Evolutionary conservation across 805 yeast species (phyloP).

Genomic region (Ogataea salicorniae): DNA sequence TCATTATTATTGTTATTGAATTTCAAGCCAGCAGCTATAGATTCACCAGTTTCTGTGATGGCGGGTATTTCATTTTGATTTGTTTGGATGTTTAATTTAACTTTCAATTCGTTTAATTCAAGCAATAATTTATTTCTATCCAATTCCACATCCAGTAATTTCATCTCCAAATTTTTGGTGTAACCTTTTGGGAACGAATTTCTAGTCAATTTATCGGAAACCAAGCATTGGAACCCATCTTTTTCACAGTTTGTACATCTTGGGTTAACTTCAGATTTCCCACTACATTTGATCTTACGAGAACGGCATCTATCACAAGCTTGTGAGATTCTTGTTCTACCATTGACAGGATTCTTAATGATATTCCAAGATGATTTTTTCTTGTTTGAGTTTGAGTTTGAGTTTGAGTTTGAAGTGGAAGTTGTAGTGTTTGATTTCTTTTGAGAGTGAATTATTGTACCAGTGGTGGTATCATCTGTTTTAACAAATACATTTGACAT

Average conservation of each 20-base stretch:
- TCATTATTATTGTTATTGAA: not conserved
- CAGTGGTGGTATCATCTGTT: not conserved
- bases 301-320: slow-evolving; percentile 81
- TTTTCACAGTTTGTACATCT: slow-evolving; percentile 60
- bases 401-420: not conserved
- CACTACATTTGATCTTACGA: slow-evolving; percentile 74
- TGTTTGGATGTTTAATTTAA: slow-evolving; percentile 4
- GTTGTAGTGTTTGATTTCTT: not conserved
- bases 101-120: slow-evolving; percentile 28
- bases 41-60: slow-evolving; percentile 8
- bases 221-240: slow-evolving; percentile 63
- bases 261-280: slow-evolving; percentile 45
- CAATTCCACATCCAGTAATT: slow-evolving; percentile 55
- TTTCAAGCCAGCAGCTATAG: not conserved
- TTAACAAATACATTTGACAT: not conserved
- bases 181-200: slow-evolving; percentile 79
- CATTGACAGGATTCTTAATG: slow-evolving; percentile 32
- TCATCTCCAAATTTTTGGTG: slow-evolving; percentile 67
- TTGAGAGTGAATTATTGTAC: too few species aligned
- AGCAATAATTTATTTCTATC: slow-evolving; percentile 39
- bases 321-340: slow-evolving; percentile 54
- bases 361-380: slow-evolving; percentile 26
- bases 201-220: slow-evolving; percentile 68
- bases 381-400: not conserved
- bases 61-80: not conserved